phyloP scores from a whole-genome alignment of 345 rosid genomes.

The Pistacia atlantica region DNA sequence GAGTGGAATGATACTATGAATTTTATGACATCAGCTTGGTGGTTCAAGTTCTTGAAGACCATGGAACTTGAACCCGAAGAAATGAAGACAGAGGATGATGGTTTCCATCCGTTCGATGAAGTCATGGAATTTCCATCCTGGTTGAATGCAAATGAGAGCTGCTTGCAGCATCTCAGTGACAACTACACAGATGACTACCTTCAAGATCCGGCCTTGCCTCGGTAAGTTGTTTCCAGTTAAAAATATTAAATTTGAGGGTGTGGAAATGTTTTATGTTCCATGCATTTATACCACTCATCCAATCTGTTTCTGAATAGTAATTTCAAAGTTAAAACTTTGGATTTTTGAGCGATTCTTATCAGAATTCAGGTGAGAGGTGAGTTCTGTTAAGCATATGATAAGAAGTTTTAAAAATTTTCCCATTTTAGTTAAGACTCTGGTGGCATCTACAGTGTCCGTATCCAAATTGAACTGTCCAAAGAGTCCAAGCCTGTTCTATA shows the following conservation, averaged over 20 bases:
- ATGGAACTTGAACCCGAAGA: slow-evolving; percentile 52
- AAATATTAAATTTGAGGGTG: neutral
- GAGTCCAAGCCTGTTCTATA: neutral
- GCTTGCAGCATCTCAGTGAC: slow-evolving; percentile 58
- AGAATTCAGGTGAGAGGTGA: neutral
- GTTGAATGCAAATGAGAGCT: slow-evolving; percentile 69
- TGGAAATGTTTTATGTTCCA: slow-evolving; percentile 9
- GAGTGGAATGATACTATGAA: slow-evolving; percentile 82
- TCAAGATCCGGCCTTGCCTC: slow-evolving; percentile 70
- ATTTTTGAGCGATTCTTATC: neutral
- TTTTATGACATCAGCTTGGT: slow-evolving; percentile 74
- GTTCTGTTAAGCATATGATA: neutral
- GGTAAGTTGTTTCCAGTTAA: slow-evolving; percentile 52
- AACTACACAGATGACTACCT: slow-evolving; percentile 48
- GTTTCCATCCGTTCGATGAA: slow-evolving; percentile 63
- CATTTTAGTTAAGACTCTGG: slow-evolving; percentile 9
- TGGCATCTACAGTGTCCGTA: slow-evolving; percentile 1
- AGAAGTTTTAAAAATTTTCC: neutral
- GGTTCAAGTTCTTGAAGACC: slow-evolving; percentile 71
- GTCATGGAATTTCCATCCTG: slow-evolving; percentile 87
- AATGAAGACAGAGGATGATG: slow-evolving; percentile 47
- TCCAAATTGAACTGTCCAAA: slow-evolving; percentile 32
- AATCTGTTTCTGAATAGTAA: neutral
- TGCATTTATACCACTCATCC: neutral
- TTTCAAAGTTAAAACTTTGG: neutral